These are phyloP conservation scores for Suillus subaureus DNA, from an alignment of 768 basidiomycete species.

Conservation along the genomic window DNA sequence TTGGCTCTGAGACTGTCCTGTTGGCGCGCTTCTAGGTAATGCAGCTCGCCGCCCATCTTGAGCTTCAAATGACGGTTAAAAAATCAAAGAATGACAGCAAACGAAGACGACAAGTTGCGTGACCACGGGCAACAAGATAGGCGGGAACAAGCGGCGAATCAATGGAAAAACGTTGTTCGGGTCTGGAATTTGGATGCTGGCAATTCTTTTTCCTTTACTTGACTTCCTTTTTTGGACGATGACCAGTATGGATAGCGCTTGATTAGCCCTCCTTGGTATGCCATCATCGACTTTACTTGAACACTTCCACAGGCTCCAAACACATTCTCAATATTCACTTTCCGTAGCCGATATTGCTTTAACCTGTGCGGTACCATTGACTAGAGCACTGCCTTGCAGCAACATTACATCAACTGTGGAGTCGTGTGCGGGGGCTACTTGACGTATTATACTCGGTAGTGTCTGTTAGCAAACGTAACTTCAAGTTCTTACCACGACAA, in stretches of 20 bases:
- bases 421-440: not conserved
- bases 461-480: not conserved
- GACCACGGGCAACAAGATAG: conserved; percentile 11
- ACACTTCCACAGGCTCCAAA: not conserved
- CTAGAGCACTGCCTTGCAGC: not conserved
- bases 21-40: conserved; percentile 6
- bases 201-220: not conserved
- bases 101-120: not conserved
- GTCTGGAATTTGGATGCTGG: not conserved
- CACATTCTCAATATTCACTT: not conserved
- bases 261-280: not conserved
- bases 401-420: not conserved
- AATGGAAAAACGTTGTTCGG: conserved; percentile 11
- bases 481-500: not conserved
- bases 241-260: not conserved
- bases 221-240: conserved; percentile 11
- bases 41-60: not conserved
- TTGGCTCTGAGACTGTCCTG: conserved; percentile 10
- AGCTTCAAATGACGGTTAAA: not conserved
- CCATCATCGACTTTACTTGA: not conserved
- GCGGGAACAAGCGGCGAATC: conserved; percentile 5
- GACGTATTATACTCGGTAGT: not conserved
- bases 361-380: not conserved
- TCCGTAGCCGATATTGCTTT: not conserved
- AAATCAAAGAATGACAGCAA: conserved; percentile 6